phyloP scores from a whole-genome alignment of 768 basidiomycete species.

The Mycena indigotica region DNA sequence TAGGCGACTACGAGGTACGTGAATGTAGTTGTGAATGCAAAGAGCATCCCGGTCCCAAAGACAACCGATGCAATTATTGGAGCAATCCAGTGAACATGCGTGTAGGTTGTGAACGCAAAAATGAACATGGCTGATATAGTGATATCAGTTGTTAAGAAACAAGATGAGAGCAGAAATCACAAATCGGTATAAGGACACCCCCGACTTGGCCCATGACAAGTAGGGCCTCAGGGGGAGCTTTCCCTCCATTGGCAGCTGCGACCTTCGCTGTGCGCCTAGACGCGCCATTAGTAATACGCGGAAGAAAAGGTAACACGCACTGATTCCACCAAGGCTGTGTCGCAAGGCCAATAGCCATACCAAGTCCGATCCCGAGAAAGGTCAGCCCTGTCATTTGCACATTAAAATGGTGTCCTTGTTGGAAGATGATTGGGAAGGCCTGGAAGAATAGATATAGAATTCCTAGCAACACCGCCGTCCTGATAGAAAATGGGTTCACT shows the following conservation, averaged over 20 bases:
- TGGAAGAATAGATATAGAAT: conserved; percentile 68
- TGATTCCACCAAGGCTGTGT: conserved; percentile 60
- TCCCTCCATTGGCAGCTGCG: conserved; percentile 41
- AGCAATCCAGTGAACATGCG: conserved; percentile 61
- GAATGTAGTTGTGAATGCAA: conserved; percentile 70
- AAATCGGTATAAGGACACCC: conserved; percentile 63
- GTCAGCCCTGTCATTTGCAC: conserved; percentile 55
- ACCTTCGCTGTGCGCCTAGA: conserved; percentile 41
- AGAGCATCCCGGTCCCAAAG: conserved; percentile 66
- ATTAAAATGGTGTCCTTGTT: conserved; percentile 48
- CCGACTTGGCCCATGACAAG: conserved; percentile 70
- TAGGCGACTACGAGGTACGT: conserved; percentile 74
- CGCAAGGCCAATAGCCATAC: conserved; percentile 51
- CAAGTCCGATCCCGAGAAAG: conserved; percentile 64
- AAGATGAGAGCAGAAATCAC: conserved; percentile 52
- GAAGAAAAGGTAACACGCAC: conserved; percentile 34
- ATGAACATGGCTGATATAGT: conserved; percentile 59
- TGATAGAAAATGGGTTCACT: conserved; percentile 38
- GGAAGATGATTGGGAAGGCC: conserved; percentile 59
- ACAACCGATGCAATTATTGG: conserved; percentile 67
- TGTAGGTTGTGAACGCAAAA: conserved; percentile 59
- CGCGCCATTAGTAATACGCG: not conserved
- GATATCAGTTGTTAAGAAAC: conserved; percentile 44
- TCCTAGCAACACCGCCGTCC: conserved; percentile 61
- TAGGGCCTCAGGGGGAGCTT: conserved; percentile 65